Percentiles rank a stretch among this genome's conserved stretches.
These are phyloP conservation scores for Haematococcus lacustris DNA, from an alignment of 139 green algal genomes.

Conservation along the genomic window DNA sequence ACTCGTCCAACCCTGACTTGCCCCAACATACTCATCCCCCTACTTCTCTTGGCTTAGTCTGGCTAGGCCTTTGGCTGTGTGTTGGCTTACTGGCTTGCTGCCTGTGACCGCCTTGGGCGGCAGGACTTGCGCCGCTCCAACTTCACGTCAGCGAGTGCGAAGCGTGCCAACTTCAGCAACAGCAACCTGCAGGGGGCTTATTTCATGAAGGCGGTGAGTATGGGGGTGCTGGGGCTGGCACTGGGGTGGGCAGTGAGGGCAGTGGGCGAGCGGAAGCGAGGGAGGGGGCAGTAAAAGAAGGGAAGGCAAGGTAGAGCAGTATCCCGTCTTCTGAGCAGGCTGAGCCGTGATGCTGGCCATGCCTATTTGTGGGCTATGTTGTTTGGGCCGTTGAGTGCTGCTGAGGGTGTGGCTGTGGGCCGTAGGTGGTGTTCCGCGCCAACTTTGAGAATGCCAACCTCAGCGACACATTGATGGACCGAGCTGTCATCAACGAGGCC, in stretches of 20 bases:
- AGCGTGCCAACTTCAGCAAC: slow-evolving; percentile 45
- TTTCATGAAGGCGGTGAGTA: slow-evolving; percentile 61
- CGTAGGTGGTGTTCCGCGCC: slow-evolving; percentile 5
- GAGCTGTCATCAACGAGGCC: slow-evolving; percentile 43
- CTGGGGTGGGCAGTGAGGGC: not conserved
- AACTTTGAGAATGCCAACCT: slow-evolving; percentile 71
- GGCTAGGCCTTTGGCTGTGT: not conserved
- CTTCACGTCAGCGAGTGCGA: slow-evolving; percentile 75
- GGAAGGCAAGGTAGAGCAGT: no score
- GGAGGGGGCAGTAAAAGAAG: not conserved
- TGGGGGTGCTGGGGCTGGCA: not conserved
- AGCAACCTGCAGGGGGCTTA: slow-evolving; percentile 57
- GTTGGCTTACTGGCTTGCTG: not conserved
- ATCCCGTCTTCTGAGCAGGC: no score
- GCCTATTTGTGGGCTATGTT: no score
- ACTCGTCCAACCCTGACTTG: not conserved
- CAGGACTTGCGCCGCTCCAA: slow-evolving; percentile 76
- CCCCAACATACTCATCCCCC: no score
- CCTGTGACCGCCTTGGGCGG: not conserved
- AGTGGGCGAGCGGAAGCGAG: not conserved
- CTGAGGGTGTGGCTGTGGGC: no score
- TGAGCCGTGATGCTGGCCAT: not conserved
- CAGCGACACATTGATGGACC: slow-evolving; percentile 84
- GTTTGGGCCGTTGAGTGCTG: no score
- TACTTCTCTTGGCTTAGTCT: not conserved